Evolutionary conservation across 2,329 filamentous ascomycete genomes (phyloP), one percentile per base, ranked within the genome.

Genomic region (Nigrospora osmanthi): DNA sequence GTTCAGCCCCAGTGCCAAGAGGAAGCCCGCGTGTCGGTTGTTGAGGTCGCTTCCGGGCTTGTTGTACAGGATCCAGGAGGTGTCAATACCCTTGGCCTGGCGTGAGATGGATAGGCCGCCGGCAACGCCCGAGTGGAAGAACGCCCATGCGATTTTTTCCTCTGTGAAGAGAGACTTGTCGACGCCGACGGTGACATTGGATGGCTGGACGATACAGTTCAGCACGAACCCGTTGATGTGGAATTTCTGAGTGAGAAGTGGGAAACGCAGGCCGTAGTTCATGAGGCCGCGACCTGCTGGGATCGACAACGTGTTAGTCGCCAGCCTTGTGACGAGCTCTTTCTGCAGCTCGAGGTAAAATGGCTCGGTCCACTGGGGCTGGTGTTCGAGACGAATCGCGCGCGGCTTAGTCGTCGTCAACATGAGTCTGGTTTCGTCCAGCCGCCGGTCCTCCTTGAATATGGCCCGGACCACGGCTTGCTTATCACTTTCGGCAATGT

Each of bases 11-110:
- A 98, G 73, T 5, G 89, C 93, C 1, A 98, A 74, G 37, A 98
- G 68, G 51, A 98, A 93, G 0, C 93, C 93, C 30, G 93, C 94
- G 62, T 98, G 93, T n/a, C 93, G 80, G 59, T 97, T 96, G 51
- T 86, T 96, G 13, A 96, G 75, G 43, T 98, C 93, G 34, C 81
- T 78, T 0, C 71, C 69, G 0, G 93, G 91, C 61, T 95, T 96
- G 69, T 98, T 98, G 73, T 94, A 98, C 32, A 96, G 76, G 53
- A 98, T 96, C 94, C 94, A 98, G 0, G 91, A 97, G 0, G 90
- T 96, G 59, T 98, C 93, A 50, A 98, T 97, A 4, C 91, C 91
- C 58, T 89, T 89, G 4, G 90, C 91, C 45, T 88, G 78, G 12
- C 83, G 85, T 6, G 93, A 95, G 42, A 98, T 95, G 46, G 89